Conservation (phyloP, 2,329 filamentous ascomycete species). For the Arthrobotrys pseudoclavata region DNA sequence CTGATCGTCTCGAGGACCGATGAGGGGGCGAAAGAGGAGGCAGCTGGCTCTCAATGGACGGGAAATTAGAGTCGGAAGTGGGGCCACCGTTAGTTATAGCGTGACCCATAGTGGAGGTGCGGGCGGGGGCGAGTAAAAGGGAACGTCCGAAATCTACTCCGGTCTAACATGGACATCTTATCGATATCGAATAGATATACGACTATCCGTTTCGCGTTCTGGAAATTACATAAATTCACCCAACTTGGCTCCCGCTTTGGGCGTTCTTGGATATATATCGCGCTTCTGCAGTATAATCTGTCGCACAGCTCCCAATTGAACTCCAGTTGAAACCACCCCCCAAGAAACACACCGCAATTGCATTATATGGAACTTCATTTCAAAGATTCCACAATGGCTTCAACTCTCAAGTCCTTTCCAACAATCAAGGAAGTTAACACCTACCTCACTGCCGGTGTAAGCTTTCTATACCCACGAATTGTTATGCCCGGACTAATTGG, state of each 20-base stretch:
- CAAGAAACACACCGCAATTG: neutral
- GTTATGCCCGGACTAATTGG: neutral
- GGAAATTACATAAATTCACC: slow-evolving; percentile 30
- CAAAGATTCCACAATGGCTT: slow-evolving; percentile 22
- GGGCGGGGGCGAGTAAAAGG: slow-evolving; percentile 21
- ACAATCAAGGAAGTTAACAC: slow-evolving; percentile 82
- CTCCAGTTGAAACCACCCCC: neutral
- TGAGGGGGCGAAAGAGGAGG: slow-evolving; percentile 1
- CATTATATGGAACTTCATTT: slow-evolving; percentile 2
- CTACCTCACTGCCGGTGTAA: slow-evolving; percentile 77
- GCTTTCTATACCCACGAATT: neutral
- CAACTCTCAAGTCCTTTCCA: slow-evolving; percentile 73
- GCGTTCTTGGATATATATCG: slow-evolving; percentile 4
- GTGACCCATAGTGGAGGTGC: slow-evolving; percentile 11
- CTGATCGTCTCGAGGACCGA: slow-evolving; percentile 47
- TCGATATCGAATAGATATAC: slow-evolving; percentile 20
- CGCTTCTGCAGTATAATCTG: neutral
- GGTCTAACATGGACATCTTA: slow-evolving; percentile 21
- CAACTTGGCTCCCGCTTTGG: slow-evolving; percentile 10
- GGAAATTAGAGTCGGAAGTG: slow-evolving; percentile 39
- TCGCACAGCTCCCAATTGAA: neutral
- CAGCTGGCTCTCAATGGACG: slow-evolving; percentile 44
- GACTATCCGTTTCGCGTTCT: neutral
- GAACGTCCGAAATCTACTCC: slow-evolving; percentile 38
- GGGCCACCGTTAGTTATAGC: slow-evolving; percentile 26